Percentiles rank a stretch among this genome's conserved stretches.
These are phyloP conservation scores for Zelopaecilomyces penicillatus DNA, from an alignment of 2,329 filamentous ascomycete genomes.

Conservation along the genomic window DNA sequence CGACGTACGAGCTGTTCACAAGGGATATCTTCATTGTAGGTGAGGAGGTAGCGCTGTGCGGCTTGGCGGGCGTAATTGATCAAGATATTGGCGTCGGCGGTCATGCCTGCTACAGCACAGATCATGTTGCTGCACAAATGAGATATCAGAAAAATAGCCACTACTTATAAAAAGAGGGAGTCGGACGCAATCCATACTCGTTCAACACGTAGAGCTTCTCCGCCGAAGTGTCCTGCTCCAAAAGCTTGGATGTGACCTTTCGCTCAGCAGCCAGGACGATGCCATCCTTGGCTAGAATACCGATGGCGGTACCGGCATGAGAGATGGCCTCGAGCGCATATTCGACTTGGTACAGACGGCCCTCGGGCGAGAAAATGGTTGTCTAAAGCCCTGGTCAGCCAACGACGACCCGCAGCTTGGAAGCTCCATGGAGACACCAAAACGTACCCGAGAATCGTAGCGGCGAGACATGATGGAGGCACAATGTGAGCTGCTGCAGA, in stretches of 20 bases:
- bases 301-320: slow-evolving; percentile 92
- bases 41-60: slow-evolving; percentile 94
- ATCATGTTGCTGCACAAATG: slow-evolving; percentile 81
- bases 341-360: slow-evolving; percentile 97
- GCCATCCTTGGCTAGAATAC: slow-evolving; percentile 94
- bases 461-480: slow-evolving; percentile 73
- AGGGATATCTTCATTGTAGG: slow-evolving; percentile 99
- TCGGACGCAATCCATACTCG: slow-evolving; percentile 54
- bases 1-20: slow-evolving; percentile 97
- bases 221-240: slow-evolving; percentile 98
- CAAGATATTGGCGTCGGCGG: slow-evolving; percentile 97
- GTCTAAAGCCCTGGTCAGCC: slow-evolving; percentile 48
- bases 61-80: slow-evolving; percentile 99
- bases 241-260: slow-evolving; percentile 97
- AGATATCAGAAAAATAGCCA: not conserved
- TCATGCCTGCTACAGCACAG: slow-evolving; percentile 98
- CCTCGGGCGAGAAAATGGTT: slow-evolving; percentile 99
- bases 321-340: slow-evolving; percentile 99
- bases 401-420: not conserved
- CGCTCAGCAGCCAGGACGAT: slow-evolving; percentile 96
- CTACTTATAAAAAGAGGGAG: not conserved
- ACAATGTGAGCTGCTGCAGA: not conserved
- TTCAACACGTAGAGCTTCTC: slow-evolving; percentile 99
- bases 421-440: slow-evolving; percentile 9
- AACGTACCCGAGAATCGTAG: slow-evolving; percentile 89